phyloP scores from a whole-genome alignment of 169 alveolate genomes.

The Sarcocystis neurona region DNA sequence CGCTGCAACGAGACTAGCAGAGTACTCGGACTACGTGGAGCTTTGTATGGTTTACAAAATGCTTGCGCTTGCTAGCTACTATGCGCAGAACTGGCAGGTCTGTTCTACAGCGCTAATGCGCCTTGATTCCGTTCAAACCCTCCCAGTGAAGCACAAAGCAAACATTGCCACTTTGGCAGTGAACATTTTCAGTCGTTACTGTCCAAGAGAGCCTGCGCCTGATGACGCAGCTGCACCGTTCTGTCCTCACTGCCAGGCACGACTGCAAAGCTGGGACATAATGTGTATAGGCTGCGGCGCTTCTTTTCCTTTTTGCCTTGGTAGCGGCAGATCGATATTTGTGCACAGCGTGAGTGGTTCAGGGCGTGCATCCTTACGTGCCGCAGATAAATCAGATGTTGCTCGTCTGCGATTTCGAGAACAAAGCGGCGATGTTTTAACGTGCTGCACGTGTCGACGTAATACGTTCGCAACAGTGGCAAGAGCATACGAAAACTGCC shows the following conservation, averaged over 20 bases:
- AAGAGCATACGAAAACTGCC: not conserved
- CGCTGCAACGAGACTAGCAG: conserved; percentile 84
- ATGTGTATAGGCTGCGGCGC: not conserved
- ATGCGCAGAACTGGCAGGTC: not conserved
- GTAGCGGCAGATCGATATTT: not conserved
- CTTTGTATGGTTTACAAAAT: conserved; percentile 82
- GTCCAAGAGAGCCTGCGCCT: conserved; percentile 35
- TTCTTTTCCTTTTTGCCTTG: not conserved
- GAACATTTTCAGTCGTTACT: conserved; percentile 47
- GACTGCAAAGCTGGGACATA: not conserved
- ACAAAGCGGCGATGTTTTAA: not conserved
- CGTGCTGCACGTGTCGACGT: conserved; percentile 17
- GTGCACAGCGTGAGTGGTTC: not conserved
- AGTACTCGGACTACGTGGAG: conserved; percentile 86
- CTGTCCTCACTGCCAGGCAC: not conserved
- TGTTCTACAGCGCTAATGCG: conserved; percentile 51
- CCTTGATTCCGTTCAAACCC: conserved; percentile 10
- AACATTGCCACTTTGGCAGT: conserved; percentile 56
- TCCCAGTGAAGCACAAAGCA: conserved; percentile 20
- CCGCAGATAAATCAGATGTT: not conserved
- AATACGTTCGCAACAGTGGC: not conserved
- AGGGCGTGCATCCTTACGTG: not conserved
- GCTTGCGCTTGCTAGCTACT: conserved; percentile 76
- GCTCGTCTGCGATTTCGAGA: not conserved
- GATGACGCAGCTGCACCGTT: not conserved